These are phyloP conservation scores for Lathyrus aphaca DNA, from an alignment of 306 rosid genomes.

Conservation along the genomic window DNA sequence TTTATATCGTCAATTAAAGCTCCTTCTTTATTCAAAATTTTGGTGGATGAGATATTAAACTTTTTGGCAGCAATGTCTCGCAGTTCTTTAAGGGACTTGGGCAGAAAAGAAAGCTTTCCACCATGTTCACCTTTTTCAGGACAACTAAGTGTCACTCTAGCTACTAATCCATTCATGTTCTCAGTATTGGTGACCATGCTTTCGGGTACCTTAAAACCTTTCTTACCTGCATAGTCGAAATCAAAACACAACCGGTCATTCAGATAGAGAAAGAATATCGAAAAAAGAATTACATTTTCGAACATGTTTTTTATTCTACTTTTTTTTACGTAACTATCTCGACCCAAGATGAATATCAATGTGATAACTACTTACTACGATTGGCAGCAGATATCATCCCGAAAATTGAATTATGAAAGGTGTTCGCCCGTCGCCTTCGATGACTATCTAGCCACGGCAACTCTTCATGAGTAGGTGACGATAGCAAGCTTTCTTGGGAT, in stretches of 20 bases:
- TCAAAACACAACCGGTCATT: constrained; percentile 5
- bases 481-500: constrained; percentile 31
- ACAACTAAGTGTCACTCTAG: constrained; percentile 62
- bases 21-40: constrained; percentile 57
- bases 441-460: constrained; percentile 23
- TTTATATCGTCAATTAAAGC: constrained; percentile 66
- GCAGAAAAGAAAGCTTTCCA: constrained; percentile 59
- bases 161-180: constrained; percentile 22
- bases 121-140: constrained; percentile 52
- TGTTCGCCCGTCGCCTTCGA: constrained; percentile 43
- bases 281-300: neutral
- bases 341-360: neutral
- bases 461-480: constrained; percentile 38
- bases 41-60: constrained; percentile 51
- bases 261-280: neutral
- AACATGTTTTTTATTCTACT: neutral
- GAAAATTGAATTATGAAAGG: constrained; percentile 60
- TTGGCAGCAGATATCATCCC: constrained; percentile 62
- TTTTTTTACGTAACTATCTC: neutral
- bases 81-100: constrained; percentile 56
- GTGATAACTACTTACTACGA: constrained; percentile 40
- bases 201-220: constrained; percentile 13
- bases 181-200: neutral
- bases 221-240: constrained; percentile 44
- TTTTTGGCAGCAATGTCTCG: constrained; percentile 59